Conservation (phyloP, 208 protist genomes). For the Hexamita inflata region DNA sequence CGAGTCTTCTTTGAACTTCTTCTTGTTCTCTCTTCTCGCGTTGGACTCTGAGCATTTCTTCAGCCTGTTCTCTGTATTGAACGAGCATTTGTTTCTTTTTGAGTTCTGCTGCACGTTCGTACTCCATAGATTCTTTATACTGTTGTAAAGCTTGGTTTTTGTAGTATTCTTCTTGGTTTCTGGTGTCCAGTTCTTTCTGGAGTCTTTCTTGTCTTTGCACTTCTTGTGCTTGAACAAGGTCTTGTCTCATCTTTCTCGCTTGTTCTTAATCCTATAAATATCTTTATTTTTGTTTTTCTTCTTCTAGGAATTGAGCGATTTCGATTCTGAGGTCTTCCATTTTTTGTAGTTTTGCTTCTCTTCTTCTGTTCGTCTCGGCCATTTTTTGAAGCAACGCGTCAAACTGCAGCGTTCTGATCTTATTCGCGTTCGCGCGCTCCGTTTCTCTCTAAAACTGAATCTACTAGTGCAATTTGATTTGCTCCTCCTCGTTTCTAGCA, state of each 20-base stretch:
- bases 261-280: neutral
- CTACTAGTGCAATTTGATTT: neutral
- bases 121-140: neutral
- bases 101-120: neutral
- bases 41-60: neutral
- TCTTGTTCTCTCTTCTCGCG: neutral
- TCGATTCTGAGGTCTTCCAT: slow-evolving; percentile 4
- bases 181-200: neutral
- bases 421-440: neutral
- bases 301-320: neutral
- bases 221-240: neutral
- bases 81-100: neutral
- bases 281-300: neutral
- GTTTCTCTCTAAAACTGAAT: neutral
- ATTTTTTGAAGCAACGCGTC: neutral
- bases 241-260: neutral
- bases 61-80: neutral
- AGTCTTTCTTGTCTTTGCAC: neutral
- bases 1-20: neutral
- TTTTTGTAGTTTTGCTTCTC: too few species aligned
- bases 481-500: slow-evolving; percentile 9
- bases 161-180: neutral
- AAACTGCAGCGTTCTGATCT: neutral
- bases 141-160: neutral
- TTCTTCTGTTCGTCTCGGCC: neutral